Evolutionary conservation across 148 eudicot species (phyloP).

Genomic region (Cornus controversa): DNA sequence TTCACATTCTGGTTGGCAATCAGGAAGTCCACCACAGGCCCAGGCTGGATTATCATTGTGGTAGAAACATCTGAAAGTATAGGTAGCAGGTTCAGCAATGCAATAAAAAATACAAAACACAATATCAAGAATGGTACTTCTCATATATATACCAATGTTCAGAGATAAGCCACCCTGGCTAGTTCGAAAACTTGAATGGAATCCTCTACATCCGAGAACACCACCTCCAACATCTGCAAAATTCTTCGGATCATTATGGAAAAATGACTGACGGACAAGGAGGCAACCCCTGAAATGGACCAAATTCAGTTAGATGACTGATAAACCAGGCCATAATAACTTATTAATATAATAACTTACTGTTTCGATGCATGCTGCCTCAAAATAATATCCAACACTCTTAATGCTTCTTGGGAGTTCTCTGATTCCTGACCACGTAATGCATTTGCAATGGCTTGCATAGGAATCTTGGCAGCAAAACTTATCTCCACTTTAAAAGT

Average conservation of each 20-base stretch:
- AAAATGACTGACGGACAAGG: constrained; percentile 86
- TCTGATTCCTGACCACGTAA: constrained; percentile 86
- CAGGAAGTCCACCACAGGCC: constrained; percentile 79
- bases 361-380: constrained; percentile 97
- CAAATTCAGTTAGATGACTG: neutral
- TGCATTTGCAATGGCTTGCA: constrained; percentile 87
- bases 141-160: constrained; percentile 61
- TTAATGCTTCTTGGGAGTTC: constrained; percentile 76
- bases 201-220: constrained; percentile 86
- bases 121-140: neutral
- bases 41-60: constrained; percentile 93
- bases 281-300: constrained; percentile 76
- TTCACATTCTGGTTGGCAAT: constrained; percentile 77
- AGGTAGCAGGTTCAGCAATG: neutral
- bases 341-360: constrained; percentile 35
- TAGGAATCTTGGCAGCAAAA: constrained; percentile 91
- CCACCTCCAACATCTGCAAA: constrained; percentile 90
- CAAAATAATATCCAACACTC: constrained; percentile 86
- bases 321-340: neutral
- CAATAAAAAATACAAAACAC: neutral
- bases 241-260: constrained; percentile 76
- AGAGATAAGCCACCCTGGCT: constrained; percentile 86
- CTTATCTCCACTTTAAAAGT: constrained; percentile 84
- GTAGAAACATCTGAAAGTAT: constrained; percentile 78
- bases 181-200: constrained; percentile 89